Evolutionary conservation across 352 stramenopile species (phyloP), one percentile per base, ranked within the genome.

Genomic region (Pythium aquatile): DNA sequence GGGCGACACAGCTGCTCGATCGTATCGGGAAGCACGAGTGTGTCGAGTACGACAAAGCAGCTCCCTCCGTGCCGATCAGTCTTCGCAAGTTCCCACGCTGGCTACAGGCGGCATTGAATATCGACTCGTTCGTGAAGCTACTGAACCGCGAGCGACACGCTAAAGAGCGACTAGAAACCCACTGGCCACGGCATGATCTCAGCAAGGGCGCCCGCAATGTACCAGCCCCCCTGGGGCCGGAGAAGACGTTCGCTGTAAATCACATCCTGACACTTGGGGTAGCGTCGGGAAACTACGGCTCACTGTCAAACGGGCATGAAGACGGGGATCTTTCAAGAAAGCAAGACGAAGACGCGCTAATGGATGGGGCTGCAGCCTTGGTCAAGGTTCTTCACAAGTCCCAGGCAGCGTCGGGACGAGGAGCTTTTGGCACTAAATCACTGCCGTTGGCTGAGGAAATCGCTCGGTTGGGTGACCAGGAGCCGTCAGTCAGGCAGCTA

Each of bases 401-500:
- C 2, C 61, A 55, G 10, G 24, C 20, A 11, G n/a, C 10, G 5
- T 37, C 11, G 1, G 37, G 29, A 20, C 11, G n/a, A 17, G 39
- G 7, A 51, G 35, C 30, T 40, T 5, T 13, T 0, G 13, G 16
- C 29, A 40, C 13, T 16, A 24, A 28, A 20, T 24, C 48, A 46
- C 28, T 59, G 4, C 59, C 46, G 24, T 55, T 63, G 0, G 64
- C 66, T 16, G 58, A 71, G 29, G 69, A 70, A 10, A 58, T 84
- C 17, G 71, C 62, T 37, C 60, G 61, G 20, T 29, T 70, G n/a
- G 72, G 72, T 28, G 37, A 77, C 9, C 55, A 63, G 13, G 75
- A 83, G 14, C 70, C 78, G 40, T 52, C 65, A 0, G 56, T 83
- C 16, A 70, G 65, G 10, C 78, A 77, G 39, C 8, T 83, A 26